Base-by-base conservation (phyloP, 1,284 basidiomycete species). In the Volvariella volvacea region DNA sequence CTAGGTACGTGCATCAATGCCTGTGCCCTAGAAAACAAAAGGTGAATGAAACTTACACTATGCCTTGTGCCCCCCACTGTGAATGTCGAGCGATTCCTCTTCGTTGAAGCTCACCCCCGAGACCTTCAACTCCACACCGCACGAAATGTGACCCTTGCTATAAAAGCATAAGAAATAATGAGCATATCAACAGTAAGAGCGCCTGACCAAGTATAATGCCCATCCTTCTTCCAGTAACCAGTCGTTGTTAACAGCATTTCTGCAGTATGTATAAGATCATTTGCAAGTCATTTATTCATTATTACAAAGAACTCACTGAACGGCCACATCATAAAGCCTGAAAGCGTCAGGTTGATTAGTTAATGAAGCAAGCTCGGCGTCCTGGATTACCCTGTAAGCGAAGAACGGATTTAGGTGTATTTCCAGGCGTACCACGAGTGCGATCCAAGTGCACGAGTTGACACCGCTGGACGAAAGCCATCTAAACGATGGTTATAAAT, bases 71-170 rank as follows among this genome's bases (percentile, higher is more conserved):
- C 17, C 82, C 82, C 82, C 80, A 84, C 55, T 83, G 80, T 4
- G 73, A 64, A 53, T 84, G 80, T 9, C 78, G 68, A 2, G 75
- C 63, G 44, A 84, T 80, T 1, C 78, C 82, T 33, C 81, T 73
- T 33, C 74, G 65, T 46, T 83, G 82, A 10, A 85, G 61, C 53
- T 84, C 83, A 39, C 66, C 67, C 10, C 82, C 82, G 2, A 84
- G 63, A 4, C 76, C 73, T 56, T 80, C 78, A 2, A 85, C 78
- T 2, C 79, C 80, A 51, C 73, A 75, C 37, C 77, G 70, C n/a
- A 81, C 67, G 47, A 84, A 80, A 61, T 86, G 80, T 19, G 71
- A 73, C 4, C 83, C 83, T 79, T 85, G 78, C 80, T 84, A 45
- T 43, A 44, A 37, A 41, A 28, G 22, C 33, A 10, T 52, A 32